A percentile compares a stretch with the other conserved stretches of the same genome.
Conservation (phyloP, 1,284 basidiomycete species). For the Phaffia rhodozyma region DNA sequence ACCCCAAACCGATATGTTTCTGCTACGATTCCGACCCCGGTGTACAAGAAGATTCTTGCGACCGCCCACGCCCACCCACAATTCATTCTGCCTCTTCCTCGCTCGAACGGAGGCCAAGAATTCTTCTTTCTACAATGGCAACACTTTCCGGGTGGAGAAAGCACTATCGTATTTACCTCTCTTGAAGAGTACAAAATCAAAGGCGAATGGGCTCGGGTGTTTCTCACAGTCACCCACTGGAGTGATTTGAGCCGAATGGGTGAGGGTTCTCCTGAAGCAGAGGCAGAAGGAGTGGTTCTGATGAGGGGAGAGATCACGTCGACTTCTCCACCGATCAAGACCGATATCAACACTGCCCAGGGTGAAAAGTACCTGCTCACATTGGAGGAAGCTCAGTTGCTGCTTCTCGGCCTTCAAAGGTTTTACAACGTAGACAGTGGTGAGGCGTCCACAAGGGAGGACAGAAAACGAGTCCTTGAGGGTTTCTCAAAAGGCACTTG, state of each 20-base stretch:
- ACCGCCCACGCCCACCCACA: slow-evolving; percentile 52
- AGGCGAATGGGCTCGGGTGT: slow-evolving; percentile 77
- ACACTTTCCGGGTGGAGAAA: slow-evolving; percentile 30
- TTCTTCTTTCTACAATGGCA: slow-evolving; percentile 81
- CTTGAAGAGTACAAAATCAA: slow-evolving; percentile 88
- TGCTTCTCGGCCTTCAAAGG: slow-evolving; percentile 63
- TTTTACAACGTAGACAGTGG: slow-evolving; percentile 47
- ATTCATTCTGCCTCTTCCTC: slow-evolving; percentile 68
- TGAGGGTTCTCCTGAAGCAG: neutral
- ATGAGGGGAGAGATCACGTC: slow-evolving; percentile 86
- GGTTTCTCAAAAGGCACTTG: slow-evolving; percentile 32
- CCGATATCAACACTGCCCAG: slow-evolving; percentile 36
- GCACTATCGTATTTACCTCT: slow-evolving; percentile 76
- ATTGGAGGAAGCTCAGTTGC: slow-evolving; percentile 67
- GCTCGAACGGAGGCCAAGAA: slow-evolving; percentile 43
- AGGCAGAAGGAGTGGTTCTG: slow-evolving; percentile 44
- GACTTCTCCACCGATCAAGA: slow-evolving; percentile 24
- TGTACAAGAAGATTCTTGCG: slow-evolving; percentile 58
- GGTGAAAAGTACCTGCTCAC: slow-evolving; percentile 36
- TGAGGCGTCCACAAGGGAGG: slow-evolving; percentile 25
- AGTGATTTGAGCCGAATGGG: slow-evolving; percentile 50
- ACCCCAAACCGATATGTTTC: slow-evolving; percentile 71
- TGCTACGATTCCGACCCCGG: slow-evolving; percentile 57
- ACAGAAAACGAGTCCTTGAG: slow-evolving; percentile 27
- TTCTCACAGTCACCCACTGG: slow-evolving; percentile 82